Base-by-base conservation (phyloP, 768 basidiomycete genomes). In the Suillus occidentalis region DNA sequence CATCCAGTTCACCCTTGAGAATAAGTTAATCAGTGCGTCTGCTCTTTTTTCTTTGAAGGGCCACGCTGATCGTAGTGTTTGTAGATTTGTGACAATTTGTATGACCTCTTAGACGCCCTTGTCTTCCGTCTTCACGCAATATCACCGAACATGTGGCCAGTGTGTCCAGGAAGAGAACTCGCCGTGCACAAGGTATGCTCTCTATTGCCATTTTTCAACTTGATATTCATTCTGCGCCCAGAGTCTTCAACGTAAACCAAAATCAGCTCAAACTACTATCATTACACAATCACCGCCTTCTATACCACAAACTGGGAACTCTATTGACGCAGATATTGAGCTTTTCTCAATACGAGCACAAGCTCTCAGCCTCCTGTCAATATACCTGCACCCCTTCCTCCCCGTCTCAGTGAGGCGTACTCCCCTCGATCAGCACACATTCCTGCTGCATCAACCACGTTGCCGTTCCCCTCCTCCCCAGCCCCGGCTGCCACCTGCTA, bases 151-250 rank as follows among this genome's bases (percentile, higher is more conserved):
- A n/a, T n/a, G n/a, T n/a, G n/a, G n/a, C n/a, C n/a, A n/a, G n/a
- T n/a, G n/a, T n/a, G 79, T 98, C 34, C 95, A 98, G 73, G 94
- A 97, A 70, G 89, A 63, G 97, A 98, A 76, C 80, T 91, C 22
- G 89, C 89, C 0, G 92, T 89, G 13, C 89, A 89, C 75, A 91
- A 91, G 81, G 92, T 89, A 25, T 47, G 63, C 47, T 67, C n/a
- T 65, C 40, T 16, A 59, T 25, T 47, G 10, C 16, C 18, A 42
- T 28, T 7, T 28, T 36, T 36, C 25, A 1, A 20, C 12, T 22
- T 6, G 9, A 8, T 20, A 28, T 20, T 42, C 40, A 59, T 28
- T 59, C 25, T 31, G 7, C 40, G 13, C 42, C 18, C 6, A 89
- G 89, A 81, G 88, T 28, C 28, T 28, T 28, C 28, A 28, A 28